Percentiles rank a stretch among this genome's conserved stretches.
Evolutionary conservation across 768 basidiomycete species (phyloP).

Genomic region (Boletus reticulatus): DNA sequence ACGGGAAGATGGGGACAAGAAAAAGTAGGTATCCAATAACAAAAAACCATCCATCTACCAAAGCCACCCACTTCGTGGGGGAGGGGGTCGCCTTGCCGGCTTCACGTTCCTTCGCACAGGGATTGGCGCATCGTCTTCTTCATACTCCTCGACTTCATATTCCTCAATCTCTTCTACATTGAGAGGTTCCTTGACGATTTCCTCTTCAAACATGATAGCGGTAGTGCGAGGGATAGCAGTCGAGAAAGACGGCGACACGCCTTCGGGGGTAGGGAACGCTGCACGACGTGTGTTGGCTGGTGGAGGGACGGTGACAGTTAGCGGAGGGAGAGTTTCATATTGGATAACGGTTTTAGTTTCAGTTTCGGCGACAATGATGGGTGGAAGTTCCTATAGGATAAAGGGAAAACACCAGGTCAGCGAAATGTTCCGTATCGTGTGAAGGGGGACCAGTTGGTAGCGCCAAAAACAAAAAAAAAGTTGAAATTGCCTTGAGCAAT

Average conservation of each 20-base stretch:
- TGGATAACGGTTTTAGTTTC: conserved; percentile 65
- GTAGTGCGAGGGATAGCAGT: conserved; percentile 74
- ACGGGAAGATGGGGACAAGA: conserved; percentile 22
- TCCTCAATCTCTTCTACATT: conserved; percentile 37
- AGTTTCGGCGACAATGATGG: conserved; percentile 44
- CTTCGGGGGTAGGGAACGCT: conserved; percentile 69
- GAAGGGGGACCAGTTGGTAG: conserved; percentile 37
- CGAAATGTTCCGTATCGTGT: conserved; percentile 25
- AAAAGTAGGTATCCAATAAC: conserved; percentile 36
- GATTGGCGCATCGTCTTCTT: conserved; percentile 42
- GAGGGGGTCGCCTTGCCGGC: conserved; percentile 47
- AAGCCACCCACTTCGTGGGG: conserved; percentile 52
- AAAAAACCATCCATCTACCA: conserved; percentile 40
- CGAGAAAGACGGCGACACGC: conserved; percentile 51
- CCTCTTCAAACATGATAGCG: conserved; percentile 65
- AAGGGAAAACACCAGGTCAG: conserved; percentile 33
- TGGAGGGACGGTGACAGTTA: conserved; percentile 68
- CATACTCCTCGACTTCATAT: conserved; percentile 40
- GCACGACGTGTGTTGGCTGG: conserved; percentile 79
- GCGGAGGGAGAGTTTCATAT: conserved; percentile 46
- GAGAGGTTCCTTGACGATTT: conserved; percentile 37
- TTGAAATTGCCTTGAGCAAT: conserved; percentile 31
- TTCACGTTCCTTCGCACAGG: conserved; percentile 41
- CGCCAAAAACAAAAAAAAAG: conserved; percentile 29
- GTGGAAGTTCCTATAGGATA: conserved; percentile 40